A percentile compares a stretch with the other conserved stretches of the same genome.
Evolutionary conservation across 805 yeast genomes (phyloP).

Genomic region (Candida stauntonica): DNA sequence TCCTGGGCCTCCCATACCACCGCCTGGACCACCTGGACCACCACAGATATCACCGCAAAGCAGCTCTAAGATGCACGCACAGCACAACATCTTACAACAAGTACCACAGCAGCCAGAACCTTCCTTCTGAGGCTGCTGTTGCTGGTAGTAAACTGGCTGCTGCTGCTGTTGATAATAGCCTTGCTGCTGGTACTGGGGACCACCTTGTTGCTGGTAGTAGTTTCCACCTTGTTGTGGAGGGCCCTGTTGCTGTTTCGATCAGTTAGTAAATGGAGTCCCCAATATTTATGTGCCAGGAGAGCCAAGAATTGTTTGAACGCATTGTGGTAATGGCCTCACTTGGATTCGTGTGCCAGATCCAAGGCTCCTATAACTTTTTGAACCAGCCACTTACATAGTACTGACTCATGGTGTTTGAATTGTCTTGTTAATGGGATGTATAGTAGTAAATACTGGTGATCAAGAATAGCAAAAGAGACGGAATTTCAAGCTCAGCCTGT

Average conservation of each 20-base stretch:
- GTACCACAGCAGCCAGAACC: slow-evolving; percentile 20
- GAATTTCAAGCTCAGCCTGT: slow-evolving; percentile 3
- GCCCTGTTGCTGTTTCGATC: slow-evolving; percentile 8
- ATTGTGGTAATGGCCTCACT: too few relatives aligned
- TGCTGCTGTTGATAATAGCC: slow-evolving; percentile 29
- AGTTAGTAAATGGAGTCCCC: not conserved
- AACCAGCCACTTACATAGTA: slow-evolving; percentile 17
- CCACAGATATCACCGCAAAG: slow-evolving; percentile 17
- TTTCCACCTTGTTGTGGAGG: slow-evolving; percentile 14
- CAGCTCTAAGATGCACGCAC: slow-evolving; percentile 20
- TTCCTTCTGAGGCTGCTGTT: slow-evolving; percentile 20
- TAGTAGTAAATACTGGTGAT: not conserved
- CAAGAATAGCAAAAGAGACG: not conserved
- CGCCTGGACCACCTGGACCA: slow-evolving; percentile 10
- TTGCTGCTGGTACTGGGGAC: slow-evolving; percentile 21
- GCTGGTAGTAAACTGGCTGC: slow-evolving; percentile 26
- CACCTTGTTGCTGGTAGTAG: slow-evolving; percentile 13
- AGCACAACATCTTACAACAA: slow-evolving; percentile 24
- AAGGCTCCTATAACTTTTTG: too few relatives aligned
- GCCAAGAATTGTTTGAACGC: too few relatives aligned
- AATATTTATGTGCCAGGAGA: too few relatives aligned
- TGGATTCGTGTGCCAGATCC: too few relatives aligned
- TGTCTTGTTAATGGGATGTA: not conserved
- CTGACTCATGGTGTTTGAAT: slow-evolving; percentile 10
- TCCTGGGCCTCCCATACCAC: slow-evolving; percentile 9